Base-by-base conservation (phyloP, 1,284 basidiomycete species). In the Marasmius sp. region DNA sequence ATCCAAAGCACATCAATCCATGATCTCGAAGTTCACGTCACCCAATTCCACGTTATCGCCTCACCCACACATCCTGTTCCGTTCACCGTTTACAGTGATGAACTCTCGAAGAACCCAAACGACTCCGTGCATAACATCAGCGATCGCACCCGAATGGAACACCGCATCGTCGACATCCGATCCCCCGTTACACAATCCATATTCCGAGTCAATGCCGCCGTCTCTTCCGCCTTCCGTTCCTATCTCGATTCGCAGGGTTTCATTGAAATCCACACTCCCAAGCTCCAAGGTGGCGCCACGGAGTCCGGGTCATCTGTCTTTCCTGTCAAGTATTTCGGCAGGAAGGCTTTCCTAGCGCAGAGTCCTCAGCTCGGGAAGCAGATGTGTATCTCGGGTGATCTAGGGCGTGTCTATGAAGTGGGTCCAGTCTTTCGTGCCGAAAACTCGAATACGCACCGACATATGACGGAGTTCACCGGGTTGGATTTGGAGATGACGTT, bases 401-500 rank as follows among this genome's bases (percentile, higher is more conserved):
- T 98, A 74, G 96, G 97, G 72, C 85, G 93, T 41, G 97, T 99
- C 4, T 99, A 96, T 77, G 97, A 99, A 78, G 95, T 99, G 66
- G 97, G 91, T 0, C 88, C 89, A 59, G 95, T 98, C 53, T 99
- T 98, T 83, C 93, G 97, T 66, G 97, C 97, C 10, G 97, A 99
- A 75, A 89, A 98, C 75, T 92, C 95, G 43, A 96, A 97, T 77
- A 98, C 97, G 3, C 93, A 98, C 74, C 89, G 97, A 58, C 97
- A 99, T 80, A 85, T 99, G 81, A 99, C 97, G 45, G 97, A 99
- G 77, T 99, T 98, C 77, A 93, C 95, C 65, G 97, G 97, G 54
- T 89, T 99, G 68, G 97, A 99, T 91, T 83, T 99, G 68, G 97
- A 99, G 77, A 98, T 99, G 97, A 84, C 88, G 1, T 95, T 99